phyloP scores from a whole-genome alignment of 257 asterid species.

The Echium plantagineum region DNA sequence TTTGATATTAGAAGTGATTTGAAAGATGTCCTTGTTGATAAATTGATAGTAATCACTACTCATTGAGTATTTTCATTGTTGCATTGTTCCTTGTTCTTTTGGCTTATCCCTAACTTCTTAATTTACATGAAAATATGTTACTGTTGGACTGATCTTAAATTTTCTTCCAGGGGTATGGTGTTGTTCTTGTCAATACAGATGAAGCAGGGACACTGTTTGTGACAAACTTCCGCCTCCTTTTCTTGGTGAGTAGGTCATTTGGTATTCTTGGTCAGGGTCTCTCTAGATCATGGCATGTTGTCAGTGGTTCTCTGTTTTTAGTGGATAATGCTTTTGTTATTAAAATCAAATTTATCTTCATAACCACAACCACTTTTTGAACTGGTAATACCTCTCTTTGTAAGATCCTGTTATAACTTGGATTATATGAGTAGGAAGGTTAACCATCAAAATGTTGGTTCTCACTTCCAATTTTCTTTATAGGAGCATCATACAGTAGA shows the following conservation, averaged over 20 bases:
- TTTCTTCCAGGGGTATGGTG: constrained; percentile 63
- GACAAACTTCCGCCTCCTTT: constrained; percentile 90
- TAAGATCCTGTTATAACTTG: too few relatives aligned
- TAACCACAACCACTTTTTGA: too few relatives aligned
- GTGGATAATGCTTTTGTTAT: background rate
- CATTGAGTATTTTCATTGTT: background rate
- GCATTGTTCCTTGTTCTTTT: background rate
- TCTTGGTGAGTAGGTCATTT: constrained; percentile 49
- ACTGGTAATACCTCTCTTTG: too few relatives aligned
- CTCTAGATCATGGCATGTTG: background rate
- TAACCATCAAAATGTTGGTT: too few relatives aligned
- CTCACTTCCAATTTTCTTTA: too few relatives aligned
- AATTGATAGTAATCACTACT: background rate
- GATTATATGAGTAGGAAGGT: too few relatives aligned
- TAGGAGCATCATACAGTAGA: too few relatives aligned
- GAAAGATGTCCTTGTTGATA: background rate
- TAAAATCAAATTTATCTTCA: too few relatives aligned
- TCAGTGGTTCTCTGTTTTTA: background rate
- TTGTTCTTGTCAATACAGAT: constrained; percentile 89
- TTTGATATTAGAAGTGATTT: background rate
- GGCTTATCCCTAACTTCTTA: background rate
- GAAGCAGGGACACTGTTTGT: constrained; percentile 87
- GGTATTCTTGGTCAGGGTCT: background rate
- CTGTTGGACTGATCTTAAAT: constrained; percentile 14
- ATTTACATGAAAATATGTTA: background rate